Base-by-base conservation (phyloP, 257 asterid genomes). In the Nicotiana otophora region DNA sequence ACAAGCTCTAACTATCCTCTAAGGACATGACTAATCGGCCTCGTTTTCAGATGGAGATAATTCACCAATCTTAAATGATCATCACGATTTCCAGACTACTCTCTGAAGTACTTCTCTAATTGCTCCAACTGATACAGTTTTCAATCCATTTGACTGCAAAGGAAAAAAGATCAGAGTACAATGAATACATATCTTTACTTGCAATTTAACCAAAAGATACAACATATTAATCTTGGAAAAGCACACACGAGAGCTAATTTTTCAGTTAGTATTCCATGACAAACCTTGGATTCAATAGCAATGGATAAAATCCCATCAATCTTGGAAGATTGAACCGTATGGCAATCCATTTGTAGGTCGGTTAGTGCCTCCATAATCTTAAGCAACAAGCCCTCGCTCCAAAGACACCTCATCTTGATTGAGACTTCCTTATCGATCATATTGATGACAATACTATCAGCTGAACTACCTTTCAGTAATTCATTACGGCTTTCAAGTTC, bases 251-350 rank as follows among this genome's bases (percentile, higher is more conserved):
- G 15, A 79, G 61, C 5, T 14, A 39, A 66, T 4, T 12, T 79
- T 55, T 15, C 17, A 11, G 14, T 46, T 42, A 6, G 60, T 23
- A 15, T 33, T 23, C 57, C 36, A 63, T 61, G 83, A 36, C 90
- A 26, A 72, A 96, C 99, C 99, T 96, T 91, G 80, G 98, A 92
- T 82, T 87, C 92, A 63, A 93, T 70, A 57, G 91, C 82, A 76
- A 91, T 62, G 61, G 87, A 88, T 77, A 96, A 89, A 82, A 84
- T 82, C 78, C 97, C 99, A 72, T 92, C 90, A 4, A n/a, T 42
- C 51, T 88, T 93, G 28, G 98, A 90, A 46, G 98, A 93, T 81
- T 92, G 96, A 39, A 94, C 85, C 0, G 86, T 84, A 78, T 89
- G 90, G 36, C 88, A 80, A 81, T 90, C 95, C 90, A 94, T 26